Evolutionary conservation across 2,329 filamentous ascomycete genomes (phyloP), one percentile per base, ranked within the genome.

Genomic region (Hymenoscyphus fructigenus): DNA sequence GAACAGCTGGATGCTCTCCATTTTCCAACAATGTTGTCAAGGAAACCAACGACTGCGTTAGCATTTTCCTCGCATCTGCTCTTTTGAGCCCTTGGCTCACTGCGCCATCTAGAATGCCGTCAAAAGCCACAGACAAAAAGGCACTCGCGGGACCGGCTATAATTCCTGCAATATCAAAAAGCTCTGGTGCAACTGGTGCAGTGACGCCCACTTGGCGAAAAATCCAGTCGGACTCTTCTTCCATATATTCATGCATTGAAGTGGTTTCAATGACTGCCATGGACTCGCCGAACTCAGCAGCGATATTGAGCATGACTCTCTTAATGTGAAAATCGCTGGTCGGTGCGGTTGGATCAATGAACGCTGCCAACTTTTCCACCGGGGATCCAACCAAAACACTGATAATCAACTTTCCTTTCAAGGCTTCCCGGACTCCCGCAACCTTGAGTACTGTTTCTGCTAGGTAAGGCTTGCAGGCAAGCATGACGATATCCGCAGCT

Each of bases 221-320:
- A 72, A 94, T 90, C 87, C 90, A 93, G 32, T 85, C 86, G 14
- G 92, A 85, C 7, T 93, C 82, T 66, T 75, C 79, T 65, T 84
- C 79, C 53, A 83, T 83, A n/a, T 81, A 77, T 1, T 81, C 74
- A 5, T 84, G 81, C 28, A 91, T 79, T 1, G 86, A 82, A 14
- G 60, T 67, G 15, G 65, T 67, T 44, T 75, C 72, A 69, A 96
- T 89, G 61, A 95, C 87, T 0, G 89, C 93, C 89, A 95, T 95
- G 70, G 86, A 89, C 77, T 96, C 88, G 47, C 92, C 82, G 64
- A 95, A 88, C 60, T 91, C 83, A 26, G 88, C 88, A 10, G 92
- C 92, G 0, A 91, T 92, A 79, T 96, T 96, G 71, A 91, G 91
- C 86, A 96, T 92, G 62, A 90, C 91, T 44, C 92, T 84, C 15